Evolutionary conservation across 208 protist genomes (phyloP).

Genomic region (Acanthamoeba royreba): DNA sequence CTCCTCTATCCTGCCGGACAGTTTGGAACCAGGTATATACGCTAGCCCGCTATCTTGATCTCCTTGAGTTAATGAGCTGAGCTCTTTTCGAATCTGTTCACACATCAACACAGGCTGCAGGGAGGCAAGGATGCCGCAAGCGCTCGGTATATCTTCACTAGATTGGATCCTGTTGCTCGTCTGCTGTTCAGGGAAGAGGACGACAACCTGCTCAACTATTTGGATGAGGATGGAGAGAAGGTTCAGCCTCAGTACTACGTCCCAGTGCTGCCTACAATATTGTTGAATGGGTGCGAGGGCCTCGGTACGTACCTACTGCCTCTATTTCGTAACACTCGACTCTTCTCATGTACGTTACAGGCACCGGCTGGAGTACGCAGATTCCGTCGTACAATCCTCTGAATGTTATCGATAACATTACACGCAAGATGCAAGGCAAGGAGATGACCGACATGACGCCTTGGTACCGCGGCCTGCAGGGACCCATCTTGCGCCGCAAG

Average conservation of each 20-base stretch:
- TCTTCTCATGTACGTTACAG: background rate
- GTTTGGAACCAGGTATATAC: conserved; percentile 93
- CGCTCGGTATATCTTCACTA: conserved; percentile 98
- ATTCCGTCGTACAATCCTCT: conserved; percentile 98
- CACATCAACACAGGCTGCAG: conserved; percentile 76
- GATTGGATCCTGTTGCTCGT: conserved; percentile 91
- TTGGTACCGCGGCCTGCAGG: conserved; percentile 97
- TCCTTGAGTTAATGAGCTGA: background rate
- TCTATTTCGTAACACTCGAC: background rate
- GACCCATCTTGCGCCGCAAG: background rate
- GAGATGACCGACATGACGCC: conserved; percentile 86
- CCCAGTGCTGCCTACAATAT: conserved; percentile 98
- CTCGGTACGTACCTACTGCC: conserved; percentile 83
- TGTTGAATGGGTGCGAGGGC: conserved; percentile 98
- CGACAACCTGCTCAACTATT: conserved; percentile 95
- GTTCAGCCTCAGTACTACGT: conserved; percentile 99
- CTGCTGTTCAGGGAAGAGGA: conserved; percentile 95
- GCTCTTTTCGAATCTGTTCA: background rate
- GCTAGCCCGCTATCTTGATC: background rate
- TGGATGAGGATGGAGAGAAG: conserved; percentile 96
- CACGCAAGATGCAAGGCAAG: conserved; percentile 81
- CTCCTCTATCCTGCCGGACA: conserved; percentile 96
- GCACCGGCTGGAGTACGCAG: conserved; percentile 97
- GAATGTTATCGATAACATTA: conserved; percentile 88
- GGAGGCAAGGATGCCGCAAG: conserved; percentile 98